Evolutionary conservation across 352 stramenopile species (phyloP), one percentile per base, ranked within the genome.

Genomic region (Phytophthora sojae): DNA sequence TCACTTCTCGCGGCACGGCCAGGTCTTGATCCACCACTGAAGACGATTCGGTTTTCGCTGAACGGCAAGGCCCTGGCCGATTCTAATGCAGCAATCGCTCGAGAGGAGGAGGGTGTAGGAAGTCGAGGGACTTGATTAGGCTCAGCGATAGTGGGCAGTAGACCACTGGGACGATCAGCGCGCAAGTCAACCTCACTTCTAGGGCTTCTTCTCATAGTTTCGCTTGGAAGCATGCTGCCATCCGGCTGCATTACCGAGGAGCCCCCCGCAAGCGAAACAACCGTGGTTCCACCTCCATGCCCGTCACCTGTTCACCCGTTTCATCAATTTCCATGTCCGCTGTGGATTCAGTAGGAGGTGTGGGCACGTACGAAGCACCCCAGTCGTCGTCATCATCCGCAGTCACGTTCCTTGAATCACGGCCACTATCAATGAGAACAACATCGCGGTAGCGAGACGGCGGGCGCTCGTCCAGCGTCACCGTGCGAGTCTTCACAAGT

Each of bases 371-470:
- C 44, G 17, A 25, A 25, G 44, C 44, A 25, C n/a, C n/a, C 44
- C 15, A 25, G n/a, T 51, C 44, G n/a, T 51, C 44, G 17, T 51
- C 44, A 51, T 51, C 44, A 51, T 25, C 15, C 15, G 44, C n/a
- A 51, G 29, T 37, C 23, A 32, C 55, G 37, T 37, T 51, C 3
- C n/a, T 51, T 8, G 29, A 23, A 23, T 3, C 19, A 14, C 53
- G 53, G 5, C 32, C 12, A 6, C 23, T 6, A 59, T 32, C 15
- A 49, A 47, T 6, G 35, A 44, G 23, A 49, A 59, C 17, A n/a
- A 59, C 30, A 49, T 59, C 53, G 44, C 44, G 44, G 44, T 51
- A 51, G 15, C 17, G 17, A 29, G 53, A 59, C 7, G 53, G 29
- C 17, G 55, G 35, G 12, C 21, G 11, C n/a, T 60, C 44, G 30